Percentiles rank a stretch among this genome's conserved stretches.
phyloP scores from a whole-genome alignment of 768 basidiomycete species.

The Amylocystis lapponica region DNA sequence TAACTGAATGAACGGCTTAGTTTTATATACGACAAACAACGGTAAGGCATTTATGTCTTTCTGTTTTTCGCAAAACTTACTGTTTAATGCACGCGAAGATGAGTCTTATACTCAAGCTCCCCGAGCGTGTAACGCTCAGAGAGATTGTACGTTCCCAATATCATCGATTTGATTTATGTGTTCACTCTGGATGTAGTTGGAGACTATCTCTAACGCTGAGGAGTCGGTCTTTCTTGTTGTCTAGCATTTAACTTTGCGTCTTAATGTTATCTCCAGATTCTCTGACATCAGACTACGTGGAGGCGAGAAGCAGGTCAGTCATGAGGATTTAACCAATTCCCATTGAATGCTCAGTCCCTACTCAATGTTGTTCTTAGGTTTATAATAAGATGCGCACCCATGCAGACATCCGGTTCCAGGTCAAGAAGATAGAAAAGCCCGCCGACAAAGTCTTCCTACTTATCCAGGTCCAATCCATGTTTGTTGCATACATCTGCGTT shows the following conservation, averaged over 20 bases:
- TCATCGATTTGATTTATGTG: neutral
- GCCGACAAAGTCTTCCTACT: slow-evolving; percentile 77
- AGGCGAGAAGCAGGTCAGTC: slow-evolving; percentile 66
- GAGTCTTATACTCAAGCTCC: slow-evolving; percentile 55
- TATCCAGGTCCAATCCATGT: slow-evolving; percentile 51
- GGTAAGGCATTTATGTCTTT: slow-evolving; percentile 29
- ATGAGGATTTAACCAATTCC: too few species aligned
- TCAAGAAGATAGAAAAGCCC: slow-evolving; percentile 64
- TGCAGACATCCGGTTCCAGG: slow-evolving; percentile 73
- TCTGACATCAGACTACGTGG: slow-evolving; percentile 60
- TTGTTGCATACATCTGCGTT: neutral
- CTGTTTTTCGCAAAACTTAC: neutral
- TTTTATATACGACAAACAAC: slow-evolving; percentile 72
- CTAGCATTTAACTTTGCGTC: neutral
- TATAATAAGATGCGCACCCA: slow-evolving; percentile 67
- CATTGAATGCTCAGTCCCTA: neutral
- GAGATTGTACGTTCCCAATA: slow-evolving; percentile 49
- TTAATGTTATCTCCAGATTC: slow-evolving; percentile 42
- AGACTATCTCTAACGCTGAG: slow-evolving; percentile 55
- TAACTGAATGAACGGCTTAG: slow-evolving; percentile 29
- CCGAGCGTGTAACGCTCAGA: slow-evolving; percentile 47
- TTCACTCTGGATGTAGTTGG: slow-evolving; percentile 40
- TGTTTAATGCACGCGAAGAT: slow-evolving; percentile 42
- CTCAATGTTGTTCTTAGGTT: slow-evolving; percentile 23
- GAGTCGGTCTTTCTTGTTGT: slow-evolving; percentile 42